Evolutionary conservation across 257 asterid species (phyloP), one percentile per base, ranked within the genome.

Genomic region (Solanum sparsipilum): DNA sequence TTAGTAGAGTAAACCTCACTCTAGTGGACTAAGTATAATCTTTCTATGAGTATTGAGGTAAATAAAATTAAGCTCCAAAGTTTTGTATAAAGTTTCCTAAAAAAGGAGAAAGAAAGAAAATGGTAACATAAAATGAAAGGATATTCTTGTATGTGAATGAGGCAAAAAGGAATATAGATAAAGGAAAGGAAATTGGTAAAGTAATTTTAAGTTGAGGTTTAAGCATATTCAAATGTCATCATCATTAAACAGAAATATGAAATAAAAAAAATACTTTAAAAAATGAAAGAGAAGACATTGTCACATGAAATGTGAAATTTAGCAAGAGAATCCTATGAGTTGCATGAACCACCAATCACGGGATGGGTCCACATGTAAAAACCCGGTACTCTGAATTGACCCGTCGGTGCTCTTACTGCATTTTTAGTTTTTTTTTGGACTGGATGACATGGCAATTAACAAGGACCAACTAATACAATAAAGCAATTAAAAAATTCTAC

Each of bases 341-440:
- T 68, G 13, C 5, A 36, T 68, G 85, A 67, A 63, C 44, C 95
- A 78, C 92, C 87, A 92, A 93, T 90, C 93, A 89, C 94, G 95
- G 94, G 84, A 25, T 67, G 92, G 94, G 85, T 23, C 91, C 92
- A 84, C 73, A 32, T n/a, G 63, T n/a, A 36, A 81, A 36, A 81
- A 81, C 68, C 85, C 68, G 68, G 3, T 46, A 15, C 85, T 16
- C 18, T 29, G 1, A 44, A 79, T 79, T 79, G 39, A 79, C 67
- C 63, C 88, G 88, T 82, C 92, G 91, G 89, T 88, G 91, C 79
- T 87, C 25, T 73, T 58, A 56, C n/a, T 56, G 21, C 23, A 0
- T 38, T 34, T 35, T 52, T 6, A 52, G 63, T 13, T 46, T 46
- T 46, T 13, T 13, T 48, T 15, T 1, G 58, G 21, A 48, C 58